Base-by-base conservation (phyloP, 176 grass and related monocot genomes). In the Phyllostachys edulis region DNA sequence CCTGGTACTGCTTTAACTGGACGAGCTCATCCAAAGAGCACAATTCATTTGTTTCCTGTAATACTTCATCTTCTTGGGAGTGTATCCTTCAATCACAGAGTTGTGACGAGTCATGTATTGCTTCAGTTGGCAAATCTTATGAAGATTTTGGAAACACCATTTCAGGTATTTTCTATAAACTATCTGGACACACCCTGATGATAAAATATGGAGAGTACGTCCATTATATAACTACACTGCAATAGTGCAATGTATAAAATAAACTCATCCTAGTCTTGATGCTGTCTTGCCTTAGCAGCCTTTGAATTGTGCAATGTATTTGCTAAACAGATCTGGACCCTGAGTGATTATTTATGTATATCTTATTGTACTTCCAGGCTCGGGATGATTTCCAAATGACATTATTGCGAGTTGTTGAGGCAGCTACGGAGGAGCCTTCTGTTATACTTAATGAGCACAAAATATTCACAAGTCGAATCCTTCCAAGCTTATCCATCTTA, bases 301-400 rank as follows among this genome's bases (percentile, higher is more conserved):
- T 68, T 76, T 80, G 34, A 21, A 79, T 36, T 45, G 18, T 14
- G 20, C 39, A 45, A 62, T 83, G 41, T 83, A 67, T 90, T 79
- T 57, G 11, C 10, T 81, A 41, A 45, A 57, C 20, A 56, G 56
- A 44, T 75, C 15, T 67, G 61, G 34, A 27, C 32, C 62, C 73
- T 87, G 50, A 44, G 11, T 55, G 39, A 78, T 78, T 46, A 60
- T 77, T 79, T 60, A 50, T 51, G 47, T 18, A 40, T 76, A 52
- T 69, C 18, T 69, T 74, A 7, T 85, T 90, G n/a, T 82, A 84
- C 56, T 67, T 96, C 32, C 85, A 99, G 96, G 88, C 89, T 71
- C 93, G 93, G 81, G 93, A 99, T 94, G 93, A 99, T 94, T 92
- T 99, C 71, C 96, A 96, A 84, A 99, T 99, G 87, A 92, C 89